These are phyloP conservation scores for Amborella trichopoda DNA, from an alignment of 164 flowering plant genomes.

Conservation along the genomic window DNA sequence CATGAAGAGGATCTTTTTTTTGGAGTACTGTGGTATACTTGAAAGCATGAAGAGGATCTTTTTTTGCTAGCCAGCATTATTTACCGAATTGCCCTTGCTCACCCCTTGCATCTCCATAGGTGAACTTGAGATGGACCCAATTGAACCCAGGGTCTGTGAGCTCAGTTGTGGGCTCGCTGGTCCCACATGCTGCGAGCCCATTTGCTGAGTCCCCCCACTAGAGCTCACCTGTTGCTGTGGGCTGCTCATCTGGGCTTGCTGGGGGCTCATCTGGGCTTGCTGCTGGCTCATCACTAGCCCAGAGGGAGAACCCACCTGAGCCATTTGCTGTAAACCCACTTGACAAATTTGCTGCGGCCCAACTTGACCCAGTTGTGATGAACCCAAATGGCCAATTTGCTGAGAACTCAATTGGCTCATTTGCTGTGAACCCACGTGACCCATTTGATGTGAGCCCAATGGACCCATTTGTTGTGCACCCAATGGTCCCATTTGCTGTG, in stretches of 20 bases:
- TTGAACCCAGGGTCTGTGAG: slow-evolving; percentile 89
- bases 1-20: too few relatives aligned
- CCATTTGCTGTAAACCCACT: too few relatives aligned
- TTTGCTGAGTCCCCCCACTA: slow-evolving; percentile 29
- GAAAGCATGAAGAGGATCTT: too few relatives aligned
- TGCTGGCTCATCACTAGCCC: slow-evolving; percentile 2
- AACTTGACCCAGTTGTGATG: too few relatives aligned
- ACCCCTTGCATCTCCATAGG: slow-evolving; percentile 80
- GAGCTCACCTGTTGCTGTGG: slow-evolving; percentile 59
- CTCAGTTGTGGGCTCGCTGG: slow-evolving; percentile 95
- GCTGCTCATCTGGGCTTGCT: slow-evolving; percentile 57
- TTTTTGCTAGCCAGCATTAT: slow-evolving; percentile 15
- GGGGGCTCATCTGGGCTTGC: slow-evolving; percentile 42
- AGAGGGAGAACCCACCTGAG: slow-evolving; percentile 3
- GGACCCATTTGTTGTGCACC: too few relatives aligned
- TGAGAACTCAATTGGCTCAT: too few relatives aligned
- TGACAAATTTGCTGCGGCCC: too few relatives aligned
- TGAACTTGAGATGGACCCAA: slow-evolving; percentile 75
- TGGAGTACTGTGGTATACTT: too few relatives aligned
- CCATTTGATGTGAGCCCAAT: too few relatives aligned
- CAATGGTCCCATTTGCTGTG: too few relatives aligned
- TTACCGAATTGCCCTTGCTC: slow-evolving; percentile 49
- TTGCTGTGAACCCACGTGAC: too few relatives aligned
- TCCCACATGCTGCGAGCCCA: slow-evolving; percentile 30
- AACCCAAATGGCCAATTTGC: too few relatives aligned